A percentile compares a stretch with the other conserved stretches of the same genome.
These are phyloP conservation scores for Capronia epimyces DNA, from an alignment of 2,329 filamentous ascomycete species.

Conservation along the genomic window DNA sequence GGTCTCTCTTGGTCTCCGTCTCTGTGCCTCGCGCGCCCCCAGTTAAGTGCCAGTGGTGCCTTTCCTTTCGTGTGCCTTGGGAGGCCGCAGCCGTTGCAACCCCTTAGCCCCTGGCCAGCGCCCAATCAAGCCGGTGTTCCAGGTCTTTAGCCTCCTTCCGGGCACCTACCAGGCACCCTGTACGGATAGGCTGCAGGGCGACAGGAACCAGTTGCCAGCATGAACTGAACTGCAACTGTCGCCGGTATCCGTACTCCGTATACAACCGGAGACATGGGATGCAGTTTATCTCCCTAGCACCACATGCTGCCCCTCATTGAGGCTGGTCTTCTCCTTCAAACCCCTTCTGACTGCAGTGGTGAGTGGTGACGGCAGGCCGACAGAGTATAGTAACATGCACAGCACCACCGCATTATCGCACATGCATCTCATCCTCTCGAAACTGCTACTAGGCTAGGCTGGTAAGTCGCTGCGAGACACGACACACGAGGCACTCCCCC, in stretches of 20 bases:
- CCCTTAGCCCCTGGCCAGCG: not conserved
- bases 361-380: not conserved
- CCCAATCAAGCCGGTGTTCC: not conserved
- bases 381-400: not conserved
- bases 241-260: too few species aligned
- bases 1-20: too few species aligned
- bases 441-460: too few species aligned
- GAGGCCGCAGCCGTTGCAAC: not conserved
- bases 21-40: too few species aligned
- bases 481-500: too few species aligned
- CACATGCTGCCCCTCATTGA: constrained; percentile 10
- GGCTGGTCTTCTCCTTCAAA: not conserved
- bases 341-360: not conserved
- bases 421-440: constrained; percentile 10
- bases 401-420: not conserved
- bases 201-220: too few species aligned
- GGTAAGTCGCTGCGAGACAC: too few species aligned
- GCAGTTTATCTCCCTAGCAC: not conserved
- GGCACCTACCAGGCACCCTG: not conserved
- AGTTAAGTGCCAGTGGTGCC: not conserved
- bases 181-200: too few species aligned
- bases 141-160: not conserved
- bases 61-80: not conserved
- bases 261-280: too few species aligned
- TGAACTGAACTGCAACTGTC: too few species aligned